phyloP scores from a whole-genome alignment of 1,139 yeast species.

The Diutina mesorugosa region DNA sequence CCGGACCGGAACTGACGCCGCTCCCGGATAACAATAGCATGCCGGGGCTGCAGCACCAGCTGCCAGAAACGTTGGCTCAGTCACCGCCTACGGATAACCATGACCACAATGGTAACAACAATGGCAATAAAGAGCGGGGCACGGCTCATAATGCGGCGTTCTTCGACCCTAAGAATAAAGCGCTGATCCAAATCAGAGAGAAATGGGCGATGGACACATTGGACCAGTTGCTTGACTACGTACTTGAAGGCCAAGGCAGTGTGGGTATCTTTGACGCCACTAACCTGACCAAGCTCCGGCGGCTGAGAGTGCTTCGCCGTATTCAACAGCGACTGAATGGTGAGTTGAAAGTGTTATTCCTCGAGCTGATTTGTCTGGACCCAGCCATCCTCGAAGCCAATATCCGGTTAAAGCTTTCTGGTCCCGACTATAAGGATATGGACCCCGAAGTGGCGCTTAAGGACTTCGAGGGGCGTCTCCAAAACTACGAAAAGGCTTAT shows the following conservation, averaged over 20 bases:
- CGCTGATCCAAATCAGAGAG: conserved; percentile 60
- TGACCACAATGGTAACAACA: conserved; percentile 4
- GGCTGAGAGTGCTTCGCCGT: conserved; percentile 54
- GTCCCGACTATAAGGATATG: conserved; percentile 86
- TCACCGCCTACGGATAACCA: not conserved
- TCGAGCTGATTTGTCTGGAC: conserved; percentile 84
- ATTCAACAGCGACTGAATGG: conserved; percentile 63
- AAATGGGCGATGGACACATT: conserved; percentile 95
- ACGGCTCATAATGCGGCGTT: conserved; percentile 60
- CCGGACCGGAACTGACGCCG: conserved; percentile 65
- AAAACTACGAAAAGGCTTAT: conserved; percentile 80
- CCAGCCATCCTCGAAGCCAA: conserved; percentile 67
- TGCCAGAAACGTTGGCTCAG: conserved; percentile 8
- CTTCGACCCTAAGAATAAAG: conserved; percentile 68
- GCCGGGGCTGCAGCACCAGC: conserved; percentile 14
- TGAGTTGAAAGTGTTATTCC: conserved; percentile 65
- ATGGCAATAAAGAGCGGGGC: not conserved
- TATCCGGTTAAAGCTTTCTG: conserved; percentile 72
- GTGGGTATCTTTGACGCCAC: conserved; percentile 96
- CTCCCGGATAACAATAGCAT: conserved; percentile 44
- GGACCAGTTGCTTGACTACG: conserved; percentile 71
- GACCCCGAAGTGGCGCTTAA: conserved; percentile 68
- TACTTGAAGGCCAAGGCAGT: conserved; percentile 69
- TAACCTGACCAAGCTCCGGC: conserved; percentile 68
- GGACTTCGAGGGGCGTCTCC: conserved; percentile 74